Conservation (phyloP, 192 early-diverging fungal genomes). For the Coemansia sp. region DNA sequence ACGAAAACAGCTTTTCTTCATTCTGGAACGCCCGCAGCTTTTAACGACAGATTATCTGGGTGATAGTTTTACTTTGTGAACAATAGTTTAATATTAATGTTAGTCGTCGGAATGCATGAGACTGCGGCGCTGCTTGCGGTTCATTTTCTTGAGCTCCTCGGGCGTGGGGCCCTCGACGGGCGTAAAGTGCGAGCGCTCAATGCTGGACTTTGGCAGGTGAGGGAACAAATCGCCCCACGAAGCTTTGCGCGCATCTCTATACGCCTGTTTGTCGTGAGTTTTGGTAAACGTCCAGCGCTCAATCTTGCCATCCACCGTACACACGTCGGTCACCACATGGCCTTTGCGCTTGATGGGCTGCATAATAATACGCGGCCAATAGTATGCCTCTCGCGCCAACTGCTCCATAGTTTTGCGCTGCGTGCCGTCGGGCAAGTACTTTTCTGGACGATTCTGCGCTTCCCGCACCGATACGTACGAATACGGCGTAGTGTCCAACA, state of each 20-base stretch:
- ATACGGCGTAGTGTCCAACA: background rate
- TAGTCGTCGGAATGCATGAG: background rate
- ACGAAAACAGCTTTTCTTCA: slow-evolving; percentile 25
- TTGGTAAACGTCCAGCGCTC: slow-evolving; percentile 72
- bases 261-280: slow-evolving; percentile 66
- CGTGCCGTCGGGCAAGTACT: slow-evolving; percentile 15
- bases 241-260: slow-evolving; percentile 72
- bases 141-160: slow-evolving; percentile 2
- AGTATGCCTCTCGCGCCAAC: slow-evolving; percentile 50
- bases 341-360: slow-evolving; percentile 78
- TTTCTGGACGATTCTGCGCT: slow-evolving; percentile 12
- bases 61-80: background rate
- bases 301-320: slow-evolving; percentile 56
- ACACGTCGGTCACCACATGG: slow-evolving; percentile 73
- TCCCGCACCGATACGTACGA: background rate
- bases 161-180: background rate
- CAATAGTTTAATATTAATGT: background rate
- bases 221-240: slow-evolving; percentile 86
- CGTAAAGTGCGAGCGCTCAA: slow-evolving; percentile 20
- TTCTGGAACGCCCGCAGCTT: slow-evolving; percentile 19
- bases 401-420: slow-evolving; percentile 13
- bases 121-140: slow-evolving; percentile 11
- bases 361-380: slow-evolving; percentile 70
- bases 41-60: background rate
- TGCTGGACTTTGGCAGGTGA: slow-evolving; percentile 58